Conservation (phyloP, 306 rosid species). For the Begonia peltatifolia region DNA sequence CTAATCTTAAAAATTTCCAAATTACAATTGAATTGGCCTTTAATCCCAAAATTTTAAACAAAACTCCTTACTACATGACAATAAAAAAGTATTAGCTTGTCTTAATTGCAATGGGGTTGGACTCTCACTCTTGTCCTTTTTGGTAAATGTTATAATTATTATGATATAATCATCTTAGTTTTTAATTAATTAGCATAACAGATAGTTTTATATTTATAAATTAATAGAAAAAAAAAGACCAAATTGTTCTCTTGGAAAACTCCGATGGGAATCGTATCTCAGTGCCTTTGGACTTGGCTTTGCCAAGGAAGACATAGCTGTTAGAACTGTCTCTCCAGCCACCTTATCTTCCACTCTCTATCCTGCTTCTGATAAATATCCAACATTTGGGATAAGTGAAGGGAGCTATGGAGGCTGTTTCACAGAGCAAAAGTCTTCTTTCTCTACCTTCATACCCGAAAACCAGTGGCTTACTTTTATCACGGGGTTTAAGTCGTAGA, state of each 20-base stretch:
- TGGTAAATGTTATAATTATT: too few relatives aligned
- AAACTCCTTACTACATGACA: too few relatives aligned
- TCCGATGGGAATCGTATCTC: too few relatives aligned
- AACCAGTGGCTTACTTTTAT: constrained; percentile 25
- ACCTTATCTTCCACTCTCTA: constrained; percentile 12
- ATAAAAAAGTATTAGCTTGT: too few relatives aligned
- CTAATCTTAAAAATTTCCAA: background rate
- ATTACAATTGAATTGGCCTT: too few relatives aligned
- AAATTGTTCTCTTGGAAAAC: too few relatives aligned
- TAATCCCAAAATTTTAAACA: too few relatives aligned
- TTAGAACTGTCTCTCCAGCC: background rate
- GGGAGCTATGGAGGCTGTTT: constrained; percentile 62
- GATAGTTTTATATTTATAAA: background rate
- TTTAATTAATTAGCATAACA: too few relatives aligned
- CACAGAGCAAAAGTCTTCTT: constrained; percentile 63
- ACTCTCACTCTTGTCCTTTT: too few relatives aligned
- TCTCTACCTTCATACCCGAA: constrained; percentile 57
- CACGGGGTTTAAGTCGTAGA: constrained; percentile 46
- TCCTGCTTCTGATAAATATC: constrained; percentile 20
- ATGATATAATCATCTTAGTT: too few relatives aligned
- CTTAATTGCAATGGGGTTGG: too few relatives aligned
- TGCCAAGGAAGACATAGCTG: background rate
- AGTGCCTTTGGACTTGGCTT: background rate
- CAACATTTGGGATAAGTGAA: constrained; percentile 6
- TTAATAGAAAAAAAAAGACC: too few relatives aligned